Evolutionary conservation across 2,329 filamentous ascomycete genomes (phyloP).

Genomic region (Ampelomyces quisqualis): DNA sequence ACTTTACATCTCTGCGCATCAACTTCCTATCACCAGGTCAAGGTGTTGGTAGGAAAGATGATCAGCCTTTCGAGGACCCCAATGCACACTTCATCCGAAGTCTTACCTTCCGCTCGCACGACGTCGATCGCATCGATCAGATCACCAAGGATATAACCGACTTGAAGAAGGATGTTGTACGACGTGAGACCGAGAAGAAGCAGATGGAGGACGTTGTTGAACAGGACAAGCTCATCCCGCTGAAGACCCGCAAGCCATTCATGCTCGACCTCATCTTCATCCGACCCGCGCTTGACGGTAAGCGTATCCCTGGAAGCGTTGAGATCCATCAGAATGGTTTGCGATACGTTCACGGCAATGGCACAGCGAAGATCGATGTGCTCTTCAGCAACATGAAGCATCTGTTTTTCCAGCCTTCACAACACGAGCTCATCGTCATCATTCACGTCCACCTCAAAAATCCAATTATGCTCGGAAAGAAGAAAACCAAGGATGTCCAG

Average conservation of each 20-base stretch:
- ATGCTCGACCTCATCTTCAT: conserved; percentile 94
- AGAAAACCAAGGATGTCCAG: conserved; percentile 98
- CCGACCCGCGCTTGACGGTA: conserved; percentile 91
- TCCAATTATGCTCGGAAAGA: conserved; percentile 96
- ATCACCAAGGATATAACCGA: conserved; percentile 93
- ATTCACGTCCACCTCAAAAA: conserved; percentile 98
- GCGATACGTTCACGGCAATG: conserved; percentile 79
- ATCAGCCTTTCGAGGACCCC: conserved; percentile 96
- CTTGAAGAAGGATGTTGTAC: conserved; percentile 87
- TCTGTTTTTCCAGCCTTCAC: conserved; percentile 96
- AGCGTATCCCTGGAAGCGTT: conserved; percentile 91
- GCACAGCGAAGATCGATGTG: conserved; percentile 80
- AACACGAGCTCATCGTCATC: conserved; percentile 94
- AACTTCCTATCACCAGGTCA: conserved; percentile 97
- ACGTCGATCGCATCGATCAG: conserved; percentile 83
- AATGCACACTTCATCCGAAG: conserved; percentile 94
- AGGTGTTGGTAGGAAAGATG: conserved; percentile 94
- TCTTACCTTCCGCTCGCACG: conserved; percentile 88
- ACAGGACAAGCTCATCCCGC: conserved; percentile 94
- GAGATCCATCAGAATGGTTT: conserved; percentile 99
- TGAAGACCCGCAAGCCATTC: conserved; percentile 87
- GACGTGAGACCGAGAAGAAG: conserved; percentile 98
- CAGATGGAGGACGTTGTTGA: conserved; percentile 99
- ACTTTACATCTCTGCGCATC: conserved; percentile 90
- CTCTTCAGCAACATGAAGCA: conserved; percentile 98